A percentile compares a stretch with the other conserved stretches of the same genome.
phyloP scores from a whole-genome alignment of 345 rosid genomes.

The Citrus sp. region DNA sequence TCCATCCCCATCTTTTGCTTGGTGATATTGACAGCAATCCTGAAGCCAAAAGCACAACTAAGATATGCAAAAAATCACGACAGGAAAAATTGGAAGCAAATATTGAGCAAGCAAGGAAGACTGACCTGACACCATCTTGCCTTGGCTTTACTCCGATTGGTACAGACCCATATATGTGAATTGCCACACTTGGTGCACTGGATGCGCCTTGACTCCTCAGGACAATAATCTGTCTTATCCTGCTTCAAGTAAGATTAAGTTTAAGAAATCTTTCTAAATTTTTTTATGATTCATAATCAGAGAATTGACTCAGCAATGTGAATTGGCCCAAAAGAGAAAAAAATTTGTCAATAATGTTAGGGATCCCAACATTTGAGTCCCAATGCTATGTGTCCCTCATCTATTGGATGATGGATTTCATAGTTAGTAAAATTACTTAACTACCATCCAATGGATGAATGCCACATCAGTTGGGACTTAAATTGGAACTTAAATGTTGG shows the following conservation, averaged over 20 bases:
- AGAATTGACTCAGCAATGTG: constrained; percentile 3
- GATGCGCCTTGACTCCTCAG: constrained; percentile 94
- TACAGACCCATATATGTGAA: constrained; percentile 96
- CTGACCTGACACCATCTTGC: constrained; percentile 99
- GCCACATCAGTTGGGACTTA: too few relatives aligned
- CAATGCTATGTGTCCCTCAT: too few relatives aligned
- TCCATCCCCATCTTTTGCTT: constrained; percentile 99
- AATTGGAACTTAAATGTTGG: too few relatives aligned
- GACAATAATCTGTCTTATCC: constrained; percentile 55
- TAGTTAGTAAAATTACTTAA: too few relatives aligned
- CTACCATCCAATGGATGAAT: too few relatives aligned
- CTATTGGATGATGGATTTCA: too few relatives aligned
- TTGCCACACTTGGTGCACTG: constrained; percentile 93
- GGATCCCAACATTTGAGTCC: too few relatives aligned
- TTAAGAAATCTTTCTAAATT: not conserved
- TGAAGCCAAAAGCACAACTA: constrained; percentile 25
- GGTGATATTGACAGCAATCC: constrained; percentile 98
- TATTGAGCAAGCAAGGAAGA: constrained; percentile 6
- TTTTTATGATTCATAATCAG: not conserved
- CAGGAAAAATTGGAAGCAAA: not conserved
- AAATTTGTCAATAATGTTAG: too few relatives aligned
- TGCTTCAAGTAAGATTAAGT: constrained; percentile 25
- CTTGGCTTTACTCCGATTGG: constrained; percentile 72
- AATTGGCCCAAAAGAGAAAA: not conserved
- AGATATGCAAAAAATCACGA: constrained; percentile 10